phyloP scores from a whole-genome alignment of 139 green algal species.

The Desmodesmus armatus region DNA sequence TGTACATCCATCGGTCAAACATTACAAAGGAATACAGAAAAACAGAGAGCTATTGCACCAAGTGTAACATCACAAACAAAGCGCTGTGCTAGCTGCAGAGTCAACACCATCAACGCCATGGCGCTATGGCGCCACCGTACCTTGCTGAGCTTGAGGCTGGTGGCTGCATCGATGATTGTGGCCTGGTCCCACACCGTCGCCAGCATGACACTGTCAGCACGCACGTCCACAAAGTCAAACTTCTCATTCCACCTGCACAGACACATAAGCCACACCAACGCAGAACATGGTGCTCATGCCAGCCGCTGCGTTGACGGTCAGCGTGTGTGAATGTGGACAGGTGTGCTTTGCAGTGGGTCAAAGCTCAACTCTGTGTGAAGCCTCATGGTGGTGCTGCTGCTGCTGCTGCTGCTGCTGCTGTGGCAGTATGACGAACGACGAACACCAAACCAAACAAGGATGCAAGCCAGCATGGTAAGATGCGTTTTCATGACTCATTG shows the following conservation, averaged over 20 bases:
- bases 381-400: too few relatives aligned
- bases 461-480: too few relatives aligned
- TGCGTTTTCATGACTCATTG: too few relatives aligned
- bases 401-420: too few relatives aligned
- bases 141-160: conserved; percentile 29
- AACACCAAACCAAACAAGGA: too few relatives aligned
- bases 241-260: conserved; percentile 45
- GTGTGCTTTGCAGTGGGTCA: too few relatives aligned
- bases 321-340: too few relatives aligned
- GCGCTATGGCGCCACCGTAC: not conserved
- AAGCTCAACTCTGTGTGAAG: too few relatives aligned
- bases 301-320: too few relatives aligned
- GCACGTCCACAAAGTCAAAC: conserved; percentile 45
- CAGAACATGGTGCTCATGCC: too few relatives aligned
- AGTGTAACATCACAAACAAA: not conserved
- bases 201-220: conserved; percentile 32
- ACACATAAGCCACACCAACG: not conserved
- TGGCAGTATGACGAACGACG: too few relatives aligned
- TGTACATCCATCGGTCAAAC: too few relatives aligned
- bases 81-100: not conserved
- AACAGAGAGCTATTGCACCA: not conserved
- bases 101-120: not conserved
- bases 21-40: not conserved
- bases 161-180: not conserved
- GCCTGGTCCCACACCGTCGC: conserved; percentile 39